Evolutionary conservation across 495 filamentous ascomycete genomes (phyloP).

Genomic region (Pyrenula massariospora): DNA sequence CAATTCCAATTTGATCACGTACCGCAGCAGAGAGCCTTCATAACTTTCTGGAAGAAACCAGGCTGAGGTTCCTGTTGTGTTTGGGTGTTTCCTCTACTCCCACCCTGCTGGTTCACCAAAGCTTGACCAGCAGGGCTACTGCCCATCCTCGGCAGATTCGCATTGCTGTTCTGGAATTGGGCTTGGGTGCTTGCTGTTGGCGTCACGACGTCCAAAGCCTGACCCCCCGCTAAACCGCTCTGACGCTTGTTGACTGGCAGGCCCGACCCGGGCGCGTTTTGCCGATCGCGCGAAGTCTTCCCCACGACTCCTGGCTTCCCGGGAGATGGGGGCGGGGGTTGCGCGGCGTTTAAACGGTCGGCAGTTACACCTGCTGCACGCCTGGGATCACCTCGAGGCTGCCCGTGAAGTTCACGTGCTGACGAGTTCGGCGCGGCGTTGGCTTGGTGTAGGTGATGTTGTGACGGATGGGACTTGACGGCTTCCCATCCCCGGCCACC

Average conservation of each 20-base stretch:
- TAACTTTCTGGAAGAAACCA: slow-evolving; percentile 51
- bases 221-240: slow-evolving; percentile 59
- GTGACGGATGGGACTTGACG: slow-evolving; percentile 71
- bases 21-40: slow-evolving; percentile 77
- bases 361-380: slow-evolving; percentile 54
- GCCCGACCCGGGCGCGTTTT: slow-evolving; percentile 62
- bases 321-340: slow-evolving; percentile 81
- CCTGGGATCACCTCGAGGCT: slow-evolving; percentile 47
- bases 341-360: slow-evolving; percentile 94
- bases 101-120: slow-evolving; percentile 34
- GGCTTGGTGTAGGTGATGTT: slow-evolving; percentile 61
- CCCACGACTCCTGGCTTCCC: slow-evolving; percentile 70
- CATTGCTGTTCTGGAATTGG: slow-evolving; percentile 82
- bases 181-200: slow-evolving; percentile 76
- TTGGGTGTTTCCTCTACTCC: slow-evolving; percentile 20
- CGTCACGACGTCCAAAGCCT: slow-evolving; percentile 51
- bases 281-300: slow-evolving; percentile 53
- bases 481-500: slow-evolving; percentile 93
- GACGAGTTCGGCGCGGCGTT: slow-evolving; percentile 65
- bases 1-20: slow-evolving; percentile 21
- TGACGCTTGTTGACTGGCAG: slow-evolving; percentile 55
- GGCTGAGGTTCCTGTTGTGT: slow-evolving; percentile 35
- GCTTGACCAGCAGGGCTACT: slow-evolving; percentile 43
- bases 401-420: slow-evolving; percentile 62
- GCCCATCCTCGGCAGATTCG: slow-evolving; percentile 63